Conservation (phyloP, 2,329 filamentous ascomycete genomes). For the Trichoderma atrobrunneum region DNA sequence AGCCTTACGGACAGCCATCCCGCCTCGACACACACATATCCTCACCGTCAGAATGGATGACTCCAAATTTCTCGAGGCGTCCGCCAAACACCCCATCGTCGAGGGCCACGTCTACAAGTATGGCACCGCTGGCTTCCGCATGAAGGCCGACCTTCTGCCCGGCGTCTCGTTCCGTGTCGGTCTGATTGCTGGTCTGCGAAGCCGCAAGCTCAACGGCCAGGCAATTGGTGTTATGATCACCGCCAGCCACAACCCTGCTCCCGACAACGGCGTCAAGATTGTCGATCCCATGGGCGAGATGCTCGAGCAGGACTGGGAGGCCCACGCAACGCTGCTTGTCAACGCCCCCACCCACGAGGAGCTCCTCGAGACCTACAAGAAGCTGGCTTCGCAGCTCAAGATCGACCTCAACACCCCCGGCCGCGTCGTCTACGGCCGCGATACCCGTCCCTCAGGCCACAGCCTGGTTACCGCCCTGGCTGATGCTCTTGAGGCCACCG, state of each 20-base stretch:
- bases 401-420: constrained; percentile 69
- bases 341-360: constrained; percentile 76
- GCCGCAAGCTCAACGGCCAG: constrained; percentile 83
- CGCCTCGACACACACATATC: background rate
- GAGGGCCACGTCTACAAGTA: constrained; percentile 58
- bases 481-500: constrained; percentile 74
- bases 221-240: constrained; percentile 97
- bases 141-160: constrained; percentile 76
- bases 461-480: constrained; percentile 75
- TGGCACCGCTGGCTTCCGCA: constrained; percentile 66
- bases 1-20: background rate
- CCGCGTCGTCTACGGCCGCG: constrained; percentile 83
- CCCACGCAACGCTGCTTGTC: constrained; percentile 81
- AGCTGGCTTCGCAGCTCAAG: constrained; percentile 71
- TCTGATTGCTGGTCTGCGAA: constrained; percentile 81
- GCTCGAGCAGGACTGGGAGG: constrained; percentile 94
- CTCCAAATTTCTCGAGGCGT: constrained; percentile 55
- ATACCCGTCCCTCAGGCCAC: constrained; percentile 89
- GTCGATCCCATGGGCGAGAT: constrained; percentile 98
- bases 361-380: constrained; percentile 72
- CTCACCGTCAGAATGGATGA: constrained; percentile 45
- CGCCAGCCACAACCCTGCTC: constrained; percentile 85
- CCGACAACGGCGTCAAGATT: constrained; percentile 91
- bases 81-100: constrained; percentile 60
- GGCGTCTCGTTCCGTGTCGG: constrained; percentile 92